Evolutionary conservation across 2,329 filamentous ascomycete genomes (phyloP).

Genomic region (Epichloe sylvatica): DNA sequence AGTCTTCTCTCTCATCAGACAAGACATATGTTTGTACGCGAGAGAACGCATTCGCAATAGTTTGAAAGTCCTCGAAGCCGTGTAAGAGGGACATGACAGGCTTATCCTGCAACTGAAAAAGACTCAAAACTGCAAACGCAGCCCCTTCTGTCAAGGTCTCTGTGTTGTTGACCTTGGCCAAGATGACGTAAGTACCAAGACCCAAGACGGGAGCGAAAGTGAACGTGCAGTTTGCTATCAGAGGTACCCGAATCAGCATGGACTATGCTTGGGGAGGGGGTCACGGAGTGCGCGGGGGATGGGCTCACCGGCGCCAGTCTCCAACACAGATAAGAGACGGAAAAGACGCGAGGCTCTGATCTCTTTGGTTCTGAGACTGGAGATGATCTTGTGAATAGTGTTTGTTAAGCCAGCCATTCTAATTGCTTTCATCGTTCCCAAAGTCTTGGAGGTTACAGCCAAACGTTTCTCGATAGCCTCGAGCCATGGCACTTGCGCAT

Average conservation of each 20-base stretch:
- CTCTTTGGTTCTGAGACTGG: conserved; percentile 22
- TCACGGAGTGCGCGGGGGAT: neutral
- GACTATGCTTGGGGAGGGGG: neutral
- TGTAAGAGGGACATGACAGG: conserved; percentile 9
- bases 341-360: conserved; percentile 18
- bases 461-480: conserved; percentile 15
- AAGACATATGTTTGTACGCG: conserved; percentile 11
- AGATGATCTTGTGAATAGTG: conserved; percentile 18
- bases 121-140: conserved; percentile 10
- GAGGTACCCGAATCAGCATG: conserved; percentile 6
- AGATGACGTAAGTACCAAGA: conserved; percentile 8
- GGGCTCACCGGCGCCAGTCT: conserved; percentile 4
- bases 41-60: conserved; percentile 10
- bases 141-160: conserved; percentile 10
- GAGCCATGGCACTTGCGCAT: conserved; percentile 14
- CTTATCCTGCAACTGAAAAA: conserved; percentile 11
- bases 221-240: conserved; percentile 4
- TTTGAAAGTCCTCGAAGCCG: conserved; percentile 11
- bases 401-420: conserved; percentile 28
- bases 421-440: conserved; percentile 24
- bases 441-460: conserved; percentile 11
- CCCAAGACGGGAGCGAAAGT: conserved; percentile 11
- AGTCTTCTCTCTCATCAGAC: conserved; percentile 9
- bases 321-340: conserved; percentile 9
- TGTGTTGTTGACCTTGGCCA: conserved; percentile 5